These are phyloP conservation scores for Monosporozyma yasuniensis DNA, from an alignment of 805 yeast genomes.

Conservation along the genomic window DNA sequence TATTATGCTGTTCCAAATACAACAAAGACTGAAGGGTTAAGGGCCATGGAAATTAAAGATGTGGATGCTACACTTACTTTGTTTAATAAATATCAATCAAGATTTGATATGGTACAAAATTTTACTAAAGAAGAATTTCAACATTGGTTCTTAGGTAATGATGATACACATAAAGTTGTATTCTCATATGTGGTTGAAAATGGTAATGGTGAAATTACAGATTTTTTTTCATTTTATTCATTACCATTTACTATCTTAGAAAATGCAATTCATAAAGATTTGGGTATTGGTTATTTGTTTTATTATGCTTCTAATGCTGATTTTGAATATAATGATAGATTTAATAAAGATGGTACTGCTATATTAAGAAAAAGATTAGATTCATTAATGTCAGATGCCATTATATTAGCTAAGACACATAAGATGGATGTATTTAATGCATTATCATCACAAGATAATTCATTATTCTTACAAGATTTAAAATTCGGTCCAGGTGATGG, in stretches of 20 bases:
- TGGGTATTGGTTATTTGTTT: slow-evolving; percentile 81
- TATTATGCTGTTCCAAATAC: slow-evolving; percentile 49
- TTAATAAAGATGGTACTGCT: slow-evolving; percentile 34
- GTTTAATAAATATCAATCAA: slow-evolving; percentile 51
- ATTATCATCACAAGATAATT: slow-evolving; percentile 81
- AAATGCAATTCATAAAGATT: slow-evolving; percentile 49
- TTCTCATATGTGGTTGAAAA: slow-evolving; percentile 69
- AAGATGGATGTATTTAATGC: slow-evolving; percentile 91
- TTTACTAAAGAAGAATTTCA: slow-evolving; percentile 50
- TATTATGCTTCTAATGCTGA: slow-evolving; percentile 78
- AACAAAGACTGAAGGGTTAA: slow-evolving; percentile 44
- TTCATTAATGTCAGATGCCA: slow-evolving; percentile 59
- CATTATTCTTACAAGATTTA: slow-evolving; percentile 68
- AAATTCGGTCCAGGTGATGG: slow-evolving; percentile 96
- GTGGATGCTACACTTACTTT: slow-evolving; percentile 53
- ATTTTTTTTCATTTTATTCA: slow-evolving; percentile 81
- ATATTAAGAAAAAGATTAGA: slow-evolving; percentile 50
- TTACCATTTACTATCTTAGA: slow-evolving; percentile 79
- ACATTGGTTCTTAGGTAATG: slow-evolving; percentile 73
- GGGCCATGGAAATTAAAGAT: slow-evolving; percentile 48
- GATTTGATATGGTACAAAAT: slow-evolving; percentile 65
- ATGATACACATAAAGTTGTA: slow-evolving; percentile 44
- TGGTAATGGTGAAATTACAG: slow-evolving; percentile 55
- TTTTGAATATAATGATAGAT: slow-evolving; percentile 32
- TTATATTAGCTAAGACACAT: slow-evolving; percentile 56